Conservation (phyloP, 148 eudicot genomes). For the Rhododendron simsii region DNA sequence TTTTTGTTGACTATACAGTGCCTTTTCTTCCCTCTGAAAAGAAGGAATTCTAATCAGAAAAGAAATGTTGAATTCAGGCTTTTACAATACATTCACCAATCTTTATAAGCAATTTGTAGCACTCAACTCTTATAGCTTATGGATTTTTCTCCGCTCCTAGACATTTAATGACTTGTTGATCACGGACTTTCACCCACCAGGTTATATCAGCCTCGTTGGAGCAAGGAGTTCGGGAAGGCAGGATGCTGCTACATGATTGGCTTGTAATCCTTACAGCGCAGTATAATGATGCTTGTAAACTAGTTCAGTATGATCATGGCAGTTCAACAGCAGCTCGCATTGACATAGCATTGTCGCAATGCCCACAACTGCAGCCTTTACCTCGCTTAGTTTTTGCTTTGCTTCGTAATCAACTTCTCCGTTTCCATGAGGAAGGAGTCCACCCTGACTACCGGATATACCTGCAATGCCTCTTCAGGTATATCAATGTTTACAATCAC, state of each 20-base stretch:
- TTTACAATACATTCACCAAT: no score
- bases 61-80: background rate
- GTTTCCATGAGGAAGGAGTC: slow-evolving; percentile 95
- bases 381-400: slow-evolving; percentile 93
- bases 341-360: slow-evolving; percentile 79
- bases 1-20: background rate
- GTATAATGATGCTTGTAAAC: slow-evolving; percentile 77
- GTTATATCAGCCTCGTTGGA: slow-evolving; percentile 87
- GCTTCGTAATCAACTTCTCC: slow-evolving; percentile 91
- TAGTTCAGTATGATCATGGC: slow-evolving; percentile 52
- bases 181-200: slow-evolving; percentile 32
- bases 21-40: background rate
- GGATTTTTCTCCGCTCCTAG: background rate
- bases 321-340: slow-evolving; percentile 42
- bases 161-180: background rate
- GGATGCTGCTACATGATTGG: slow-evolving; percentile 94
- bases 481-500: background rate
- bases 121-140: background rate
- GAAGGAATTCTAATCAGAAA: background rate
- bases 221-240: slow-evolving; percentile 94
- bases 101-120: background rate
- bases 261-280: slow-evolving; percentile 93
- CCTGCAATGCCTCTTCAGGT: slow-evolving; percentile 97
- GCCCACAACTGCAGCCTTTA: slow-evolving; percentile 87
- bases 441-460: slow-evolving; percentile 96